phyloP scores from a whole-genome alignment of 352 stramenopile species.

The Globisporangium camurandrum region DNA sequence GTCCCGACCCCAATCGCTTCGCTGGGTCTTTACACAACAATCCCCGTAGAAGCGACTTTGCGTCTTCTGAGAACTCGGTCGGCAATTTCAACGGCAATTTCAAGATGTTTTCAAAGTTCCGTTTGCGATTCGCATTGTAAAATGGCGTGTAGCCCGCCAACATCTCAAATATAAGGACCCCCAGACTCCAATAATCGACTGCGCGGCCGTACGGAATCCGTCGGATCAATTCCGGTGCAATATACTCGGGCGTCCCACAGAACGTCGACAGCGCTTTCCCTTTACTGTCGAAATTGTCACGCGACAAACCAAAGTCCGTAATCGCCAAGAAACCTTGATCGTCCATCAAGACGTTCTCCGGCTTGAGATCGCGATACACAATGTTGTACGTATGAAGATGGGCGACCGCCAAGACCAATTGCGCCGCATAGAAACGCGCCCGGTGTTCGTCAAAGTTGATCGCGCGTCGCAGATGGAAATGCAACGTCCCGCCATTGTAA shows the following conservation, averaged over 20 bases:
- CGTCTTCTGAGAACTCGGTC: conserved; percentile 69
- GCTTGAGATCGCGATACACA: conserved; percentile 82
- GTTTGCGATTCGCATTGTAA: conserved; percentile 67
- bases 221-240: conserved; percentile 79
- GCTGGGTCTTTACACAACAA: conserved; percentile 70
- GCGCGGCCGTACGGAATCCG: conserved; percentile 64
- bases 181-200: conserved; percentile 87
- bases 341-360: conserved; percentile 84
- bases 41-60: conserved; percentile 58
- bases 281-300: conserved; percentile 70
- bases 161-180: conserved; percentile 84
- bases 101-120: conserved; percentile 87
- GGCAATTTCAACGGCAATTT: conserved; percentile 66
- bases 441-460: conserved; percentile 63
- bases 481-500: conserved; percentile 80
- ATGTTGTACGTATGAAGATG: conserved; percentile 84
- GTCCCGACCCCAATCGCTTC: conserved; percentile 66
- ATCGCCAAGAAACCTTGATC: conserved; percentile 78
- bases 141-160: conserved; percentile 73
- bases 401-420: conserved; percentile 73
- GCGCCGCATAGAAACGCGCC: conserved; percentile 71
- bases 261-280: conserved; percentile 76
- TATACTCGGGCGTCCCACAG: conserved; percentile 85
- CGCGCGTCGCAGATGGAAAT: conserved; percentile 70
- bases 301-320: conserved; percentile 85